These are phyloP conservation scores for Citrus sinensis DNA, from an alignment of 345 rosid genomes.

Conservation along the genomic window DNA sequence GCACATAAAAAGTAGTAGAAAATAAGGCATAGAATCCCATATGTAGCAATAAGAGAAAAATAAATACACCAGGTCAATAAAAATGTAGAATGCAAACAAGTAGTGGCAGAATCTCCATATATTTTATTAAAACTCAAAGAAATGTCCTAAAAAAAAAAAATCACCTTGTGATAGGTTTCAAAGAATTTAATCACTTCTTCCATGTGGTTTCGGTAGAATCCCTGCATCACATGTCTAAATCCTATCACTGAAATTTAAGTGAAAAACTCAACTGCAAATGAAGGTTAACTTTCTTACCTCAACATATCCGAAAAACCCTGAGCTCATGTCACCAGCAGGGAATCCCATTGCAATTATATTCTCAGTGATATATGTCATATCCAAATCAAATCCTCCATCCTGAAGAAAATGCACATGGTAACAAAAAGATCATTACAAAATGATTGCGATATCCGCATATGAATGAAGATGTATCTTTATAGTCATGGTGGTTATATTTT, in stretches of 20 bases:
- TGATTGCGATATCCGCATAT: neutral
- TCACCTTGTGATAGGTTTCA: slow-evolving; percentile 86
- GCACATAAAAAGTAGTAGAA: slow-evolving; percentile 18
- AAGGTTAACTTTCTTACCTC: slow-evolving; percentile 45
- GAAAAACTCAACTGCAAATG: neutral
- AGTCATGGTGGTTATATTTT: neutral
- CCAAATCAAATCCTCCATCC: slow-evolving; percentile 94
- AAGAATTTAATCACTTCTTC: slow-evolving; percentile 91
- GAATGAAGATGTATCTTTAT: neutral
- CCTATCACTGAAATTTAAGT: neutral
- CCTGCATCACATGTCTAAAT: slow-evolving; percentile 48
- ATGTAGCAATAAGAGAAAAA: slow-evolving; percentile 1
- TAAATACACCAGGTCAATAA: neutral
- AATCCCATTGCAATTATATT: slow-evolving; percentile 94
- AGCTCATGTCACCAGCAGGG: slow-evolving; percentile 95
- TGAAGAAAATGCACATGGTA: slow-evolving; percentile 18
- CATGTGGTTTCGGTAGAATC: slow-evolving; percentile 87
- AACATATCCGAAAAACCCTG: slow-evolving; percentile 83
- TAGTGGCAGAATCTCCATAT: neutral
- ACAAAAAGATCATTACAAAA: neutral
- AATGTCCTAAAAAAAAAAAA: neutral
- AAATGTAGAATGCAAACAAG: neutral
- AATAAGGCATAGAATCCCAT: neutral
- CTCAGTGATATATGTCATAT: slow-evolving; percentile 80
- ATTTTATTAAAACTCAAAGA: neutral